These are phyloP conservation scores for Wickerhamomyces bisporus DNA, from an alignment of 805 yeast genomes.

Conservation along the genomic window DNA sequence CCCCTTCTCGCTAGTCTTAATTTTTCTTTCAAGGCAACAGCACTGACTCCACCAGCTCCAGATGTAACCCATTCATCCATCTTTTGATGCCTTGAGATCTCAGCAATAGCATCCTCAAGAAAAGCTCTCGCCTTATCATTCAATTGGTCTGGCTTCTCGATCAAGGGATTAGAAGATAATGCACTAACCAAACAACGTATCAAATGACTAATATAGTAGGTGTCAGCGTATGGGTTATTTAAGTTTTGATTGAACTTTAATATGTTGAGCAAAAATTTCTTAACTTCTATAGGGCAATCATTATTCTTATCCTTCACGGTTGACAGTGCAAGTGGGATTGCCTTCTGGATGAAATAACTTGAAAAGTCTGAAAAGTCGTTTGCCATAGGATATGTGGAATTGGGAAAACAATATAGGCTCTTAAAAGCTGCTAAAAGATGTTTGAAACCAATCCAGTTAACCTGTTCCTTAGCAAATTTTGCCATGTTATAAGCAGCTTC, in stretches of 20 bases:
- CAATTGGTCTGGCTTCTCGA: conserved; percentile 9
- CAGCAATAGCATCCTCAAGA: conserved; percentile 48
- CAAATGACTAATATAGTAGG: conserved; percentile 56
- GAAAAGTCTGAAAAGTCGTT: conserved; percentile 77
- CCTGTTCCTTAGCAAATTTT: conserved; percentile 52
- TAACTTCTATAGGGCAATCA: conserved; percentile 53
- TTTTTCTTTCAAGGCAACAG: conserved; percentile 53
- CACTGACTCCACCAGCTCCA: conserved; percentile 49
- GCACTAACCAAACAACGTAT: conserved; percentile 48
- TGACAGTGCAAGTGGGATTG: conserved; percentile 60
- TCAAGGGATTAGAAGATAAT: conserved; percentile 23
- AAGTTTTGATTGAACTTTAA: conserved; percentile 83
- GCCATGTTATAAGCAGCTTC: conserved; percentile 84
- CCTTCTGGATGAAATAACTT: conserved; percentile 61
- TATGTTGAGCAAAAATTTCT: conserved; percentile 60
- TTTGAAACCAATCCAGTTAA: conserved; percentile 64
- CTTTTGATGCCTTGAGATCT: conserved; percentile 67
- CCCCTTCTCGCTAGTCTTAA: conserved; percentile 55
- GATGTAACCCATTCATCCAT: conserved; percentile 88
- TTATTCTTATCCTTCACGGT: conserved; percentile 58
- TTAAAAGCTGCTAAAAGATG: conserved; percentile 71
- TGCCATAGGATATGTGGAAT: conserved; percentile 62
- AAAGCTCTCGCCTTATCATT: conserved; percentile 31
- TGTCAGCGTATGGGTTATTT: conserved; percentile 70
- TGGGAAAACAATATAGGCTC: conserved; percentile 65